phyloP scores from a whole-genome alignment of 495 filamentous ascomycete species.

The Aspergillus diversus region DNA sequence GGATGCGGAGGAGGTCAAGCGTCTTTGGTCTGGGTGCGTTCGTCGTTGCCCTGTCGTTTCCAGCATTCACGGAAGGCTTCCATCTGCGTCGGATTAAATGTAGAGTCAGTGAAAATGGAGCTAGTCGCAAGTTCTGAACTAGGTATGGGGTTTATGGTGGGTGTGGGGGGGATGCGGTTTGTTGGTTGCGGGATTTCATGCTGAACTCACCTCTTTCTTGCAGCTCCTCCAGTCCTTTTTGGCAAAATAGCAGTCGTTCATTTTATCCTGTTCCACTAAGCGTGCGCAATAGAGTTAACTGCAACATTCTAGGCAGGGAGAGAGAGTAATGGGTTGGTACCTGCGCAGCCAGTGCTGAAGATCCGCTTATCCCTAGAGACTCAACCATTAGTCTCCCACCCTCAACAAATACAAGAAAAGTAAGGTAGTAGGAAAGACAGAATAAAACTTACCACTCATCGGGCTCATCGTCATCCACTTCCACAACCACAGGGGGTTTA shows the following conservation, averaged over 20 bases:
- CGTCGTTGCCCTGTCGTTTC: conserved; percentile 87
- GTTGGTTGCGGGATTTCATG: not conserved
- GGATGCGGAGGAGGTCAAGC: conserved; percentile 23
- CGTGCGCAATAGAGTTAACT: conserved; percentile 17
- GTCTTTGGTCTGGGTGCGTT: conserved; percentile 78
- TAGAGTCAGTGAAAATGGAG: not conserved
- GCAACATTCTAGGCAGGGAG: not conserved
- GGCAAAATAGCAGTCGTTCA: conserved; percentile 95
- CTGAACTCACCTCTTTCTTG: conserved; percentile 75
- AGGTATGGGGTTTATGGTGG: not conserved
- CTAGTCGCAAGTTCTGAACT: not conserved
- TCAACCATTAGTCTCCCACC: conserved; percentile 14
- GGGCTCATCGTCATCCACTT: conserved; percentile 78
- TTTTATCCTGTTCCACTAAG: conserved; percentile 80
- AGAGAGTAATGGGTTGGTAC: conserved; percentile 45
- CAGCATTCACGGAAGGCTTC: conserved; percentile 89
- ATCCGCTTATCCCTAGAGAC: conserved; percentile 86
- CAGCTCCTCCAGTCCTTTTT: conserved; percentile 97
- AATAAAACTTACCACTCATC: conserved; percentile 80
- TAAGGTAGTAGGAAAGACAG: not conserved
- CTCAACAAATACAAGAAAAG: not conserved
- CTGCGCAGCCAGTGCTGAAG: conserved; percentile 91
- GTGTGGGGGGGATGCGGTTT: not conserved
- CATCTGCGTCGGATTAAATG: conserved; percentile 62
- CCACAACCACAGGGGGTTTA: conserved; percentile 39